These are phyloP conservation scores for Vicia sativa DNA, from an alignment of 306 rosid species.

Conservation along the genomic window DNA sequence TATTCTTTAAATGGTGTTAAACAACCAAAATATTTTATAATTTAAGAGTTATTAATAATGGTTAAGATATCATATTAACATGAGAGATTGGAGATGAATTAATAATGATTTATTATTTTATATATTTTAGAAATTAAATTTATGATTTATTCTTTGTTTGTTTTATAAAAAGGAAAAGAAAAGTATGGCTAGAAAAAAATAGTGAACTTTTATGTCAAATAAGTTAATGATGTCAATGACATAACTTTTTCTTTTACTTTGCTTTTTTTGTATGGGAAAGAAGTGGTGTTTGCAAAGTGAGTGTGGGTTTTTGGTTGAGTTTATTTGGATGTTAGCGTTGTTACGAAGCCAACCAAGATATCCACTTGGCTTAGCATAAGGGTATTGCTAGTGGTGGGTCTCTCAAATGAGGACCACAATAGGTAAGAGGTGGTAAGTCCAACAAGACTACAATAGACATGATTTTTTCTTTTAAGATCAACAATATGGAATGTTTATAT, in stretches of 20 bases:
- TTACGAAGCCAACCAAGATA: constrained; percentile 76
- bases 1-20: no score
- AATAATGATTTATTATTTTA: not conserved
- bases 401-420: constrained; percentile 44
- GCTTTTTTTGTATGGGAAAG: constrained; percentile 10
- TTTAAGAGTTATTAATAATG: no score
- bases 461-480: no score
- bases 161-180: constrained; percentile 2
- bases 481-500: no score
- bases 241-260: constrained; percentile 12
- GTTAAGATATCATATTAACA: not conserved
- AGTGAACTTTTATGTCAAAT: constrained; percentile 64
- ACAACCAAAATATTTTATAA: no score
- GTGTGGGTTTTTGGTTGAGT: constrained; percentile 52
- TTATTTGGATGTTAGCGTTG: constrained; percentile 89
- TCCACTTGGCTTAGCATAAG: constrained; percentile 48
- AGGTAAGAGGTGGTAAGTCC: no score
- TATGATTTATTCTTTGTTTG: not conserved
- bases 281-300: constrained; percentile 2
- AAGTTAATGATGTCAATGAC: constrained; percentile 65
- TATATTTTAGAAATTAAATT: not conserved
- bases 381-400: constrained; percentile 60
- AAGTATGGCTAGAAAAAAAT: constrained; percentile 37
- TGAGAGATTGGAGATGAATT: not conserved
- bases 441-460: no score